Evolutionary conservation across 139 green algal genomes (phyloP).

Genomic region (Deuterostichococcus epilithicus): DNA sequence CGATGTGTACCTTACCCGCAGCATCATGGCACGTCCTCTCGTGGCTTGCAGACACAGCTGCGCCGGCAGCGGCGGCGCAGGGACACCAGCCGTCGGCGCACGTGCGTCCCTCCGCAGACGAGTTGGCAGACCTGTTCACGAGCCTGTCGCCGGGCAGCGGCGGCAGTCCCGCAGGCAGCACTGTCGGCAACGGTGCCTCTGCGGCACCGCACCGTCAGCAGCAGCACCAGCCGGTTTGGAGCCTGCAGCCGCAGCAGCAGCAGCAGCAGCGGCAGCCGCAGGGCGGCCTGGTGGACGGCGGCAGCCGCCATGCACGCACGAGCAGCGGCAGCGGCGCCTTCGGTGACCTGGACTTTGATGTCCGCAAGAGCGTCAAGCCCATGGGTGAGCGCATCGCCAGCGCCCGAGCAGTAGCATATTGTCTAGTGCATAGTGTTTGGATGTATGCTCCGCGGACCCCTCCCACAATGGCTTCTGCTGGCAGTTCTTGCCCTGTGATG

Average conservation of each 20-base stretch:
- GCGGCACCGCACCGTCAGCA: neutral
- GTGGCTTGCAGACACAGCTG: too few relatives aligned
- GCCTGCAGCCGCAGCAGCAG: neutral
- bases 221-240: neutral
- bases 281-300: neutral
- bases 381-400: neutral
- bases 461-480: neutral
- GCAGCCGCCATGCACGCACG: neutral
- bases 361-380: neutral
- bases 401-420: too few relatives aligned
- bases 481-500: too few relatives aligned
- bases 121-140: conserved; percentile 18
- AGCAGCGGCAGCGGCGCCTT: neutral
- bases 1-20: neutral
- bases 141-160: conserved; percentile 6
- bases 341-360: neutral
- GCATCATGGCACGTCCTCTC: neutral
- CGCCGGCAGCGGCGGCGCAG: too few relatives aligned
- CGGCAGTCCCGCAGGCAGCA: neutral
- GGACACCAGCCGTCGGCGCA: neutral
- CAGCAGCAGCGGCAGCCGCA: neutral
- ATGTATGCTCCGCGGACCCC: neutral
- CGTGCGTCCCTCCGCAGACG: neutral
- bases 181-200: neutral
- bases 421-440: too few relatives aligned